Conservation (phyloP, 140 eudicot species). For the Bidens hawaiensis region DNA sequence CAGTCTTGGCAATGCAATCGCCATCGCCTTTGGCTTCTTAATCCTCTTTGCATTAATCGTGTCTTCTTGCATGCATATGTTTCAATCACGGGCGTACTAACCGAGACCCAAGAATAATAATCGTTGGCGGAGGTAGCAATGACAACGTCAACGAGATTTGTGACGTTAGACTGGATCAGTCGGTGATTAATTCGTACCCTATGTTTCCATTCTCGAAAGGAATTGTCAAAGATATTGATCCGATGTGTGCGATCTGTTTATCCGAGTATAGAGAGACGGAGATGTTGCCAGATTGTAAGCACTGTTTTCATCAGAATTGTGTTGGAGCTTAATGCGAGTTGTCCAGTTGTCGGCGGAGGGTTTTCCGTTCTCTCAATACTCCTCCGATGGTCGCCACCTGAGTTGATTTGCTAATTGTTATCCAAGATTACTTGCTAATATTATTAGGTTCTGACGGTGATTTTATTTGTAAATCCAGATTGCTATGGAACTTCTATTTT, state of each 20-base stretch:
- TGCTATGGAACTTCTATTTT: not conserved
- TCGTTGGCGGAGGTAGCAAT: constrained; percentile 57
- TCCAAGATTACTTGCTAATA: too few relatives aligned
- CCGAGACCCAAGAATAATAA: constrained; percentile 55
- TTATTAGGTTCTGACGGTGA: not conserved
- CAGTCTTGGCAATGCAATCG: constrained; percentile 60
- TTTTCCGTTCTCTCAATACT: constrained; percentile 76
- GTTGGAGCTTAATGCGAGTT: constrained; percentile 57
- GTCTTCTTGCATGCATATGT: constrained; percentile 54
- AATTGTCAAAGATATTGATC: constrained; percentile 22
- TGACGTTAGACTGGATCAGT: constrained; percentile 53
- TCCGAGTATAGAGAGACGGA: constrained; percentile 67
- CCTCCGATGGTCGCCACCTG: constrained; percentile 37
- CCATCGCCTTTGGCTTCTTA: constrained; percentile 65
- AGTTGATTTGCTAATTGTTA: constrained; percentile 13
- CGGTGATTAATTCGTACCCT: constrained; percentile 70
- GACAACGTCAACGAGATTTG: too few relatives aligned
- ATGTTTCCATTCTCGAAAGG: constrained; percentile 26
- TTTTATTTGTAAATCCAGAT: not conserved
- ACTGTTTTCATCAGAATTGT: constrained; percentile 53
- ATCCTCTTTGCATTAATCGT: constrained; percentile 57
- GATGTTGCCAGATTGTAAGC: constrained; percentile 83
- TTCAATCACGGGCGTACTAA: constrained; percentile 42
- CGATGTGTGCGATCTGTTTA: constrained; percentile 61
- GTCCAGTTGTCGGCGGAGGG: constrained; percentile 76